Evolutionary conservation across 1,284 basidiomycete species (phyloP), one percentile per base, ranked within the genome.

Genomic region (Trametes polyzona): DNA sequence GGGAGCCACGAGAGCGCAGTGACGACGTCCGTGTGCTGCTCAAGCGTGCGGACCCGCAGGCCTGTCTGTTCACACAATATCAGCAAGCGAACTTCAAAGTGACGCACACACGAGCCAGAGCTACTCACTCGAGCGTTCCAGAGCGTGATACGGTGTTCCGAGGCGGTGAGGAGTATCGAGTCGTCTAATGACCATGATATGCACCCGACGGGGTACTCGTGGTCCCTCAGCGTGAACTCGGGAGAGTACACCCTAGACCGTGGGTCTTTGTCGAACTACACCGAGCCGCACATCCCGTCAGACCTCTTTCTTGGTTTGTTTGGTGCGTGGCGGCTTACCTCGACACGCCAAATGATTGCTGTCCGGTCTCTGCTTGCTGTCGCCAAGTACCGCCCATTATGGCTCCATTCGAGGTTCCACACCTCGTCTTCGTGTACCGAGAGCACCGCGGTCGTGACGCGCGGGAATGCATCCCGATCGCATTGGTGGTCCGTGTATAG

Each of bases 391-490:
- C 76, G 75, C 4, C 97, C 96, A 69, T 90, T 87, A 66, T 95
- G 92, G 71, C 95, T 97, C 93, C 96, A 99, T 69, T 90, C 90
- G 59, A 98, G 76, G 67, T 92, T 87, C 96, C 96, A 99, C 12
- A 99, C 95, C 72, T 99, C 95, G 69, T 98, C 93, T 12, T 80
- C 82, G 73, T 99, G 96, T 29, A 89, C 92, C 37, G 87, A 82
- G 44, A 98, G 77, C 37, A 95, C 88, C 23, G 90, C 88, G 2
- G 93, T 94, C 8, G 92, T 94, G 26, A 89, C 78, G 27, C 84
- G 83, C 11, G 96, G 96, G 76, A 99, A 98, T 36, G 83, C 82
- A 40, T 84, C 82, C 67, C 88, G 84, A 61, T 88, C 84, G 74
- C 95, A 96, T 41, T 80, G 75, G 71, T 97, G 94, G 71, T 99